A percentile compares a stretch with the other conserved stretches of the same genome.
Evolutionary conservation across 1,284 basidiomycete species (phyloP).

Genomic region (Gymnopus androsaceus): DNA sequence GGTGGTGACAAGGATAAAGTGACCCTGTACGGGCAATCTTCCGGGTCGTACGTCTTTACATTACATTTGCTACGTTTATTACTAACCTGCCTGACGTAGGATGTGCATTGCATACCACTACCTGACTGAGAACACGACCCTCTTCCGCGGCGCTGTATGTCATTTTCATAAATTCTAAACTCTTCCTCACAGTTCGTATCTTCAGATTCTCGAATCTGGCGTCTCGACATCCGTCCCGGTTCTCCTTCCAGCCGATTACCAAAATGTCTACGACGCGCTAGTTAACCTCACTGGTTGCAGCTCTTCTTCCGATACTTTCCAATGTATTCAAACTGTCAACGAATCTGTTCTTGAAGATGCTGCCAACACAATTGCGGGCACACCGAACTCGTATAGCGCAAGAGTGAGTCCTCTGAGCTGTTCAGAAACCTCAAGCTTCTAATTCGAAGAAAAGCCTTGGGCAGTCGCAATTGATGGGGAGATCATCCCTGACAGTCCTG

Average conservation of each 20-base stretch:
- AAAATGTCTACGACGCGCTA: constrained; percentile 1
- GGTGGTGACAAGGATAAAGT: constrained; percentile 8
- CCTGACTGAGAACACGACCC: constrained; percentile 1
- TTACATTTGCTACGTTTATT: neutral
- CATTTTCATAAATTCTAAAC: neutral
- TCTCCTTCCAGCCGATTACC: neutral
- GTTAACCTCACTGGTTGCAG: constrained; percentile 1
- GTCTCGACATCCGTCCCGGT: constrained; percentile 6
- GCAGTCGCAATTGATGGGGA: constrained; percentile 2
- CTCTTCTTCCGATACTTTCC: neutral
- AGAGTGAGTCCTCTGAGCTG: neutral
- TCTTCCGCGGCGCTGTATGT: constrained; percentile 5
- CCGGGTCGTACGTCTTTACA: neutral
- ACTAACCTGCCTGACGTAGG: neutral
- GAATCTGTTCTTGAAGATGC: constrained; percentile 1
- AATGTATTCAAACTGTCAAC: neutral
- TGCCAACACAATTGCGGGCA: neutral
- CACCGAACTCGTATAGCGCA: neutral
- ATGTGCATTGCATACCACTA: constrained; percentile 8
- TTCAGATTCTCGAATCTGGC: constrained; percentile 6
- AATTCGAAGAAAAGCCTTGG: too few species aligned
- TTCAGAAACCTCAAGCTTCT: too few species aligned
- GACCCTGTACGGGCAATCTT: constrained; percentile 4
- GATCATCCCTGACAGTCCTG: constrained; percentile 7
- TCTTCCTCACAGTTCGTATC: neutral